Evolutionary conservation across 2,329 filamentous ascomycete species (phyloP), one percentile per base, ranked within the genome.

Genomic region (Pseudodiploospora longispora): DNA sequence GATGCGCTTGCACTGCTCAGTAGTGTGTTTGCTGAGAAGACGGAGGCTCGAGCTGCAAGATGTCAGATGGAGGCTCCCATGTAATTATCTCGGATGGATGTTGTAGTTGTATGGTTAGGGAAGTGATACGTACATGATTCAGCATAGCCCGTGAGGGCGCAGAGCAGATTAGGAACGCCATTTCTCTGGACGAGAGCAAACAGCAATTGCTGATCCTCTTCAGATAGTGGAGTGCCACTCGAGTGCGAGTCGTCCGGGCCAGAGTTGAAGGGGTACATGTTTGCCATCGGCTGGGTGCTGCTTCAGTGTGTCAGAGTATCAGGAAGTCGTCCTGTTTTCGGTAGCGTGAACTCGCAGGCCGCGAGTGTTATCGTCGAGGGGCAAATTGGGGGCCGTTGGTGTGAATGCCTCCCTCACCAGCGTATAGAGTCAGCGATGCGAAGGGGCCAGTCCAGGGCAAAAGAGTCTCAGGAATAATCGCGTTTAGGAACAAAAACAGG

Each of bases 1-100:
- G 67, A 65, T 6, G 62, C 65, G 50, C 62, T 67, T 19, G 61
- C 56, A 48, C 59, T 65, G 56, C 66, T 69, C 47, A 67, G 58
- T 19, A 68, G 53, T 9, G 66, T 68, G 19, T 57, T 62, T 39
- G 63, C 60, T n/a, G 65, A 69, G 27, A 67, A 56, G 9, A 61
- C 63, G 4, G 67, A 69, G 41, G 62, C 58, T 35, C 64, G 65
- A 6, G 65, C 66, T 68, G 44, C 30, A 35, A 37, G 10, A 19
- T 29, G 37, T 45, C 42, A 48, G 47, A 35, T 35, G 29, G 32
- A 36, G 42, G 38, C 5, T 42, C 10, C 19, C 27, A 31, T 12
- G 30, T 32, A 27, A n/a, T 7, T 19, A 19, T 19, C 19, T 19
- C 19, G 19, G 3, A 19, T 19, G 19, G 19, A 34, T 9, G 12